phyloP scores from a whole-genome alignment of 495 filamentous ascomycete species.

The Annulohypoxylon nitens region DNA sequence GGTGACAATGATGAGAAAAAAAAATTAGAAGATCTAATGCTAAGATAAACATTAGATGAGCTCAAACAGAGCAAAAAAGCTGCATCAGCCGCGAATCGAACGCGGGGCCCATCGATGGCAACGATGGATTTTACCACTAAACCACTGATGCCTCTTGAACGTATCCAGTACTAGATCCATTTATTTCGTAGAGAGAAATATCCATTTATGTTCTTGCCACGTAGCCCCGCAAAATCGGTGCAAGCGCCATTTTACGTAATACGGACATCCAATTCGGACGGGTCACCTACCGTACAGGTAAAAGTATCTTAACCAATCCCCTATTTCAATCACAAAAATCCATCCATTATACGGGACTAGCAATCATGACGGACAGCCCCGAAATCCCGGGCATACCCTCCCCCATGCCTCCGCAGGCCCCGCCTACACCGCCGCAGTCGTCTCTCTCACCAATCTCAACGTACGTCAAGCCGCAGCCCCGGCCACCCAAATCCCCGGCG shows the following conservation, averaged over 20 bases:
- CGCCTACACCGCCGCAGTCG: constrained; percentile 32
- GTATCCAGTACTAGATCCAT: background rate
- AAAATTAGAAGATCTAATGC: no score
- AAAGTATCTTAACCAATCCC: constrained; percentile 5
- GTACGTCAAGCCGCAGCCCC: constrained; percentile 54
- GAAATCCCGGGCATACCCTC: background rate
- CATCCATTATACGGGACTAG: background rate
- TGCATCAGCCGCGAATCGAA: constrained; percentile 64
- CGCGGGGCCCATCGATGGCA: constrained; percentile 67
- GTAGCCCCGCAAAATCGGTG: background rate
- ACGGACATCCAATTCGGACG: background rate
- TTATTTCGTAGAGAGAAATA: background rate
- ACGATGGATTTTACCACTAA: constrained; percentile 69
- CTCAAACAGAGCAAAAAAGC: constrained; percentile 2
- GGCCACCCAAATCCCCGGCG: constrained; percentile 53
- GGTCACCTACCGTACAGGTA: background rate
- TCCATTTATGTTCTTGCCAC: background rate
- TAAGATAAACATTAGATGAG: background rate
- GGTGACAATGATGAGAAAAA: no score
- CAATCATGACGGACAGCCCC: constrained; percentile 3
- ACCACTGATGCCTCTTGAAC: constrained; percentile 54
- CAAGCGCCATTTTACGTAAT: constrained; percentile 3
- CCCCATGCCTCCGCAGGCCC: constrained; percentile 32
- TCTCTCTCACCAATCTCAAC: constrained; percentile 27
- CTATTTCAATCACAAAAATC: background rate